A percentile compares a stretch with the other conserved stretches of the same genome.
Conservation (phyloP, 768 basidiomycete genomes). For the Serendipita vermifera region DNA sequence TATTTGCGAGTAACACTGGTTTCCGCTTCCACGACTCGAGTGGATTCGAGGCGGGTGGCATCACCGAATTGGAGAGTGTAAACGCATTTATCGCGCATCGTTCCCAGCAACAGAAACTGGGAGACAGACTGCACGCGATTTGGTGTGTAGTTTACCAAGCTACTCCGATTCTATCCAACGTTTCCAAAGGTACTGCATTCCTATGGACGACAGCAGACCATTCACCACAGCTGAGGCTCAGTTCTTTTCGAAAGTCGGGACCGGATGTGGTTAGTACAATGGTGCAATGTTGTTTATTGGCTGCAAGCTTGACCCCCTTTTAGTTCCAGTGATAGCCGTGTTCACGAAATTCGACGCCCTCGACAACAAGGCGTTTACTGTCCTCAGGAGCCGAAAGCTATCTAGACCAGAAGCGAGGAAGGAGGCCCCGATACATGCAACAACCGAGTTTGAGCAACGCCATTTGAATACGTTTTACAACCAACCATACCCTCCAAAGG, state of each 20-base stretch:
- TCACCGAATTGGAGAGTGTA: conserved; percentile 22
- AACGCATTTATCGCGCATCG: conserved; percentile 23
- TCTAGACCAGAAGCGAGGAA: too few species aligned
- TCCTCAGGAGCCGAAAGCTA: too few species aligned
- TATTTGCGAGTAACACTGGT: conserved; percentile 22
- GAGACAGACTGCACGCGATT: conserved; percentile 28
- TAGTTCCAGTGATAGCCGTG: too few species aligned
- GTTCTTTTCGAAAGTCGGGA: conserved; percentile 19
- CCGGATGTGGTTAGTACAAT: not conserved
- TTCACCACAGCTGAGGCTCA: conserved; percentile 21
- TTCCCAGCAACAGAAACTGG: conserved; percentile 14
- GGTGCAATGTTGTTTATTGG: too few species aligned
- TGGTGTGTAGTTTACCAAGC: conserved; percentile 21
- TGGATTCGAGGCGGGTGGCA: conserved; percentile 30
- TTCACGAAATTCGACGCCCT: too few species aligned
- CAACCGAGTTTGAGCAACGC: too few species aligned
- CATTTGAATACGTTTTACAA: too few species aligned
- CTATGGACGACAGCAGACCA: conserved; percentile 20
- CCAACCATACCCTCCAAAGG: too few species aligned
- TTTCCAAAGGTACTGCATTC: conserved; percentile 29
- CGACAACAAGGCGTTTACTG: too few species aligned
- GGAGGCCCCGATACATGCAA: too few species aligned
- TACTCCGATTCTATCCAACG: too few species aligned
- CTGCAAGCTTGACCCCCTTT: too few species aligned
- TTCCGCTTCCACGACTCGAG: conserved; percentile 34